These are phyloP conservation scores for Lepiota venenata DNA, from an alignment of 768 basidiomycete genomes.

Conservation along the genomic window DNA sequence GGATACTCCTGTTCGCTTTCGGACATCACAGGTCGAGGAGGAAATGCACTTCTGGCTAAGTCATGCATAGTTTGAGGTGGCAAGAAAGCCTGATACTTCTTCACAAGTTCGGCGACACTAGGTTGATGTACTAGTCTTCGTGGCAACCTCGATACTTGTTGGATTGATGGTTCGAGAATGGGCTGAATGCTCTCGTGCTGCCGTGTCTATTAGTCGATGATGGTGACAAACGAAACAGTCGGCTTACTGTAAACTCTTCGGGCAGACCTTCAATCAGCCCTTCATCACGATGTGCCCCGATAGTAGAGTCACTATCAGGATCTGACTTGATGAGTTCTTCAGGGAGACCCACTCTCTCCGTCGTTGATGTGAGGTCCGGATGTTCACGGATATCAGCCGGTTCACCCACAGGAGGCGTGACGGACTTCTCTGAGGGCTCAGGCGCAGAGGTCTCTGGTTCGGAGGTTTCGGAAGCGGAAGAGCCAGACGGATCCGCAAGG, in stretches of 20 bases:
- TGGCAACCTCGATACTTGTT: constrained; percentile 57
- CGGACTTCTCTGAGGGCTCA: background rate
- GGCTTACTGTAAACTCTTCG: constrained; percentile 4
- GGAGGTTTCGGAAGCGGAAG: constrained; percentile 71
- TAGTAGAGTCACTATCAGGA: constrained; percentile 82
- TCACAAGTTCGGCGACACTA: constrained; percentile 83
- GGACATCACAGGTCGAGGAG: constrained; percentile 57
- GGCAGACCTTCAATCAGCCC: constrained; percentile 14
- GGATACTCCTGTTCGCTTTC: constrained; percentile 80
- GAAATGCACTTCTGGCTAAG: constrained; percentile 64
- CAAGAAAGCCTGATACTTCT: constrained; percentile 74
- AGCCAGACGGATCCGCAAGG: constrained; percentile 54
- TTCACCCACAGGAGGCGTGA: background rate
- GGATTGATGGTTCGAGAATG: constrained; percentile 15
- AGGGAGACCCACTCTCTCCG: background rate
- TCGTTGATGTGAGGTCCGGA: background rate
- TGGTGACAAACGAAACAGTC: constrained; percentile 1
- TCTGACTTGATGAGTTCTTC: constrained; percentile 31
- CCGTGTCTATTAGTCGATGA: background rate
- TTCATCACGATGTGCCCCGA: constrained; percentile 51
- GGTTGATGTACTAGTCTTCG: constrained; percentile 53
- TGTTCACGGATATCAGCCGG: background rate
- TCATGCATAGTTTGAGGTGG: constrained; percentile 72
- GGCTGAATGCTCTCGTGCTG: constrained; percentile 5
- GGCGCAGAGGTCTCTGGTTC: constrained; percentile 45